Base-by-base conservation (phyloP, 495 filamentous ascomycete genomes). In the Aspergillus sclerotiicarbonarius region DNA sequence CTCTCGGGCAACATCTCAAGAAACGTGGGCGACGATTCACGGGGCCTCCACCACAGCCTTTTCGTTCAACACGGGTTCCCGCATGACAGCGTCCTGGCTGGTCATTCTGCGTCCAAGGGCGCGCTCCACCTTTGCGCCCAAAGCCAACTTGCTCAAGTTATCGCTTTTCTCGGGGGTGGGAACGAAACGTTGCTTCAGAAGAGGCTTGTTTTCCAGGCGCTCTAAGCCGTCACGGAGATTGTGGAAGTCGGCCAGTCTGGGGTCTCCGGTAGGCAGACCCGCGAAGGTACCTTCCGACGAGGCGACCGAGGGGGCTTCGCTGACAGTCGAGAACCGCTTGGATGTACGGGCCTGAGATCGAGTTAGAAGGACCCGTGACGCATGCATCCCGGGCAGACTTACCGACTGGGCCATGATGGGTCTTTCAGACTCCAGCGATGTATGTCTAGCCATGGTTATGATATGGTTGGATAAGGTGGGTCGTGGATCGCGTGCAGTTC, bases 41-140 rank as follows among this genome's bases (percentile, higher is more conserved):
- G 51, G 48, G 43, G 60, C 66, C 31, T 63, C 62, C 19, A 68
- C 60, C n/a, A 67, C 67, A 25, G 69, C 56, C 64, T 83, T 83
- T 64, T 83, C 81, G 44, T 64, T 74, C 61, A 80, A 62, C 53
- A 77, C 77, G 7, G 78, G 76, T 63, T 81, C 78, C 59, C 87
- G 84, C 83, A 95, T 93, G 56, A 90, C 85, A 46, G 94, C 95
- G 72, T 98, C 94, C 70, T 98, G 94, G 64, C 88, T 71, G 21
- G 82, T 87, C 92, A 98, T 95, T 63, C 94, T 84, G 64, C 94
- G 80, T 54, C 85, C 90, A 37, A 98, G 84, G 12, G 94, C 94
- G 39, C 94, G 87, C 69, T 98, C 94, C 41, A 98, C 82, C 75
- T 97, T 98, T 39, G 94, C 93, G 45, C 92, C 89, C 43, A 98